These are phyloP conservation scores for Cercospora citrullina DNA, from an alignment of 2,329 filamentous ascomycete species.

Conservation along the genomic window DNA sequence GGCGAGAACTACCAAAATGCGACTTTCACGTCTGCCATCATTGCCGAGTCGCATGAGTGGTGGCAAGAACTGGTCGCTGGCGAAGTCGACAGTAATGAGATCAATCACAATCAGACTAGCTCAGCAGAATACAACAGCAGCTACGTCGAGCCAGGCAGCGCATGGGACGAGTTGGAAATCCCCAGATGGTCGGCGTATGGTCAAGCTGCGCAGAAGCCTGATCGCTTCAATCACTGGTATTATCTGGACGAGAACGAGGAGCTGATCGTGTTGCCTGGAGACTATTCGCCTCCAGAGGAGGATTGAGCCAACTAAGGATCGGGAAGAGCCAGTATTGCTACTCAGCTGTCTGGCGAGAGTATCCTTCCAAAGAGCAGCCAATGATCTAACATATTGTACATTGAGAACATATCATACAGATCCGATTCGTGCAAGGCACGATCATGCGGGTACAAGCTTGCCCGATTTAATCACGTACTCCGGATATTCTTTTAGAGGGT, in stretches of 20 bases:
- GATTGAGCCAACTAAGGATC: background rate
- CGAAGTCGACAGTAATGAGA: constrained; percentile 8
- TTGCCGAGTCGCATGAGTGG: constrained; percentile 7
- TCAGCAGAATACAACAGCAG: background rate
- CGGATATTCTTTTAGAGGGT: constrained; percentile 19
- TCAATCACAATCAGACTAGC: constrained; percentile 9
- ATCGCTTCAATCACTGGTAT: constrained; percentile 3
- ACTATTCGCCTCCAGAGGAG: constrained; percentile 3
- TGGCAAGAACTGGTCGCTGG: constrained; percentile 8
- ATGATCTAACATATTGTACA: background rate
- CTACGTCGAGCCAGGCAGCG: constrained; percentile 1
- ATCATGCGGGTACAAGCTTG: background rate
- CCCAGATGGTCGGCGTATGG: constrained; percentile 9
- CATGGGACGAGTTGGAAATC: constrained; percentile 6
- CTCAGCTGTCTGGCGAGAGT: background rate
- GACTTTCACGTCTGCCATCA: constrained; percentile 1
- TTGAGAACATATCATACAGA: background rate
- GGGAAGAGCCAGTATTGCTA: background rate
- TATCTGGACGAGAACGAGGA: constrained; percentile 7
- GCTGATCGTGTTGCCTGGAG: constrained; percentile 4
- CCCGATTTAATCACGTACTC: constrained; percentile 7
- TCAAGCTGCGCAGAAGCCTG: constrained; percentile 7
- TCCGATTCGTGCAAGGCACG: background rate
- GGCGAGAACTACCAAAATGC: constrained; percentile 4
- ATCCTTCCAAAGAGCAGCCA: background rate